Conservation (phyloP, 805 yeast species). For the Cyberlindnera misumaiensis region DNA sequence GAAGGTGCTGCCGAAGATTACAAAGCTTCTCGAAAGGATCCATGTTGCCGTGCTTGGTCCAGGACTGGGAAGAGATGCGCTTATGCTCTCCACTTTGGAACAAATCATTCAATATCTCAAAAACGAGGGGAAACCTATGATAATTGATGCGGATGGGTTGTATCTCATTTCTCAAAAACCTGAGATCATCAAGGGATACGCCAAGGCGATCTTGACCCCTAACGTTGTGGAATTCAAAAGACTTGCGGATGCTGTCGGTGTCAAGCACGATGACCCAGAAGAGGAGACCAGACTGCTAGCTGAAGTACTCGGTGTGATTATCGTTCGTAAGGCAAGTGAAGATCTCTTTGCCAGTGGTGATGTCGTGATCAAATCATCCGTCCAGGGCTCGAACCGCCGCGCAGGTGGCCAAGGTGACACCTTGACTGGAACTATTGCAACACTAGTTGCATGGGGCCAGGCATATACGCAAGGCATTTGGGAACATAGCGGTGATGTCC, state of each 20-base stretch:
- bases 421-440: slow-evolving; percentile 76
- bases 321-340: slow-evolving; percentile 65
- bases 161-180: slow-evolving; percentile 58
- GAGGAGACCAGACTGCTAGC: slow-evolving; percentile 37
- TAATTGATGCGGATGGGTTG: slow-evolving; percentile 88
- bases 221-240: slow-evolving; percentile 81
- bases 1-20: slow-evolving; percentile 50
- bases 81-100: slow-evolving; percentile 57
- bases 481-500: slow-evolving; percentile 34
- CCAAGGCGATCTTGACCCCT: slow-evolving; percentile 75
- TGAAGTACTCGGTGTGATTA: slow-evolving; percentile 42
- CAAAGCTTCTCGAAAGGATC: slow-evolving; percentile 49
- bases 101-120: slow-evolving; percentile 48
- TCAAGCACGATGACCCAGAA: slow-evolving; percentile 16
- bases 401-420: slow-evolving; percentile 98
- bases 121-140: slow-evolving; percentile 55
- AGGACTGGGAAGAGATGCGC: slow-evolving; percentile 79
- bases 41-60: slow-evolving; percentile 90
- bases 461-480: slow-evolving; percentile 57
- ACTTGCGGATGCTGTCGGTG: slow-evolving; percentile 43
- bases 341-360: slow-evolving; percentile 59
- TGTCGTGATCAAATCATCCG: slow-evolving; percentile 34
- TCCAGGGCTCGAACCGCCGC: slow-evolving; percentile 65
- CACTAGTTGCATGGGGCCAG: slow-evolving; percentile 73
- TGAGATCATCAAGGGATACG: slow-evolving; percentile 44